Base-by-base conservation (phyloP, 108 stramenopile species). In the Discostella stelligeroides region DNA sequence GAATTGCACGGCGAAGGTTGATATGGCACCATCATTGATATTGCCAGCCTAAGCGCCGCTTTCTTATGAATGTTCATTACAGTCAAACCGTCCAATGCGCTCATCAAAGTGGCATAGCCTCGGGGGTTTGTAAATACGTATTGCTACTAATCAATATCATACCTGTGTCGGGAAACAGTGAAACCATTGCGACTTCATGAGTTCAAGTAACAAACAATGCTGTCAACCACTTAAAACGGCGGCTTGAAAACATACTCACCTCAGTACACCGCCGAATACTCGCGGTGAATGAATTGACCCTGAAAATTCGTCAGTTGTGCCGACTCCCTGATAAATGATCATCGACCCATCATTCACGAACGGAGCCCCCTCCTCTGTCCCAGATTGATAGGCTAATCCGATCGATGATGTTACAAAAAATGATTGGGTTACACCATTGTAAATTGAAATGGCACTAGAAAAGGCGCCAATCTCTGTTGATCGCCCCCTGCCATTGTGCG, bases 321-420 rank as follows among this genome's bases (percentile, higher is more conserved):
- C 70, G 2, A 72, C 53, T 3, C 70, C 70, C 43, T 72, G 60
- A 29, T 51, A 54, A 55, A 72, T 41, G 6, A 60, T 39, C 17
- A 72, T 17, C 9, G 60, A 61, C 3, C 41, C 47, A 37, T 72
- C 70, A 15, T 30, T 18, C 1, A 41, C 40, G 27, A 41, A 51
- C 17, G 45, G 30, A 14, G 30, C 17, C n/a, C 46, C 46, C 29
- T 72, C 70, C 1, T 25, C 21, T 53, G 30, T 42, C 3, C 70
- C 70, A 21, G 9, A 42, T n/a, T 41, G 10, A 43, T 72, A 72
- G 30, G 61, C 70, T 9, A 72, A 7, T 0, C 28, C 30, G 1
- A 62, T 72, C 39, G 61, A 45, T 10, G 61, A 34, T 24, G 47
- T 50, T 7, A 72, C 60, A 62, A 46, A 72, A 34, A 72, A 72